Evolutionary conservation across 164 flowering plant genomes (phyloP), one percentile per base, ranked within the genome.

Genomic region (Berberis thunbergii): DNA sequence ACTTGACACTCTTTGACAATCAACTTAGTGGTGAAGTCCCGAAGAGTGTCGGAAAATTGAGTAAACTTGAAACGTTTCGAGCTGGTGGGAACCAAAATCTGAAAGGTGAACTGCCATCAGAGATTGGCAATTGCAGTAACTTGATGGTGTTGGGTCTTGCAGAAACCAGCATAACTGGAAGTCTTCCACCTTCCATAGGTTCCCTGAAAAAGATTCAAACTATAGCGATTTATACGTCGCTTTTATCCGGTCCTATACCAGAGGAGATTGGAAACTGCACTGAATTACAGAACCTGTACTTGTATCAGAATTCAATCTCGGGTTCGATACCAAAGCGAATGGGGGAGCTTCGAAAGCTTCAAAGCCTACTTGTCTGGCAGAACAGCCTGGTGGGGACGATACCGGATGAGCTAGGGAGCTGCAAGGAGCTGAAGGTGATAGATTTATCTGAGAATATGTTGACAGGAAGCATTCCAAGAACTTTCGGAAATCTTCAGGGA

Each of bases 21-120:
- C 81, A 82, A 46, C 81, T 94, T 45, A 74, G 72, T 60, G 91
- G 97, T 1, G 84, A 72, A 49, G 79, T 94, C 54, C 99, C 99
- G 1, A 78, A 66, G 69, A 82, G 90, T 53, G 80, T 94, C 2
- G 96, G 97, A 45, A 70, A 64, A 6, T 67, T 91, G 67, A 75
- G 69, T 39, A 80, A 73, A 49, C 80, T 94, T 0, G 70, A 84
- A 64, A 70, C 80, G 48, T 75, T 94, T 48, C 64, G 97, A 57
- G 93, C 83, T 1, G 98, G 98, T 1, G 98, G 99, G 65, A 94
- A 94, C 69, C 79, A 78, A 64, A 82, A 89, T 75, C 86, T 94
- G 38, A 80, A 82, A 67, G 99, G 99, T 5, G 84, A 82, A 71
- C 70, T 94, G 57, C 99, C 99, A 9, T 10, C 7, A 63, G 96